A percentile compares a stretch with the other conserved stretches of the same genome.
These are phyloP conservation scores for Tolypocladium album DNA, from an alignment of 2,329 filamentous ascomycete genomes.

Conservation along the genomic window DNA sequence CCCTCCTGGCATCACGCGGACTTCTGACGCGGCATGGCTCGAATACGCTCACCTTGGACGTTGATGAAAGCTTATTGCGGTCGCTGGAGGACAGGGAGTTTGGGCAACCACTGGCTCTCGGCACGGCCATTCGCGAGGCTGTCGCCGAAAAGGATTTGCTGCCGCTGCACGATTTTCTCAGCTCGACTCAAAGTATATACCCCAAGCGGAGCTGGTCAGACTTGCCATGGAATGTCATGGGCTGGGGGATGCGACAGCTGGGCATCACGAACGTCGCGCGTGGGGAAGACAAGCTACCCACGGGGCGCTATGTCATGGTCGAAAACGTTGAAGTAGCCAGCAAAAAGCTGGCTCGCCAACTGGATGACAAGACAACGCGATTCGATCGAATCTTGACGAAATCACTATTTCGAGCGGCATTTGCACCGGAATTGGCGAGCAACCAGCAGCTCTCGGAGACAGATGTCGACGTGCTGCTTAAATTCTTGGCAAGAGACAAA, in stretches of 20 bases:
- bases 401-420: slow-evolving; percentile 50
- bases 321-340: slow-evolving; percentile 50
- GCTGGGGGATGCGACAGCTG: slow-evolving; percentile 64
- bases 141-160: slow-evolving; percentile 59
- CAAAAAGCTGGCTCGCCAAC: slow-evolving; percentile 38
- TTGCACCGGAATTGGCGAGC: slow-evolving; percentile 39
- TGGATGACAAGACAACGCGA: slow-evolving; percentile 30
- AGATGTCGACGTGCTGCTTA: slow-evolving; percentile 61
- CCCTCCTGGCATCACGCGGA: slow-evolving; percentile 57
- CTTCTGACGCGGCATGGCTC: slow-evolving; percentile 29
- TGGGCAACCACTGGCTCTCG: slow-evolving; percentile 71
- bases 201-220: slow-evolving; percentile 52
- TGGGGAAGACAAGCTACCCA: slow-evolving; percentile 44
- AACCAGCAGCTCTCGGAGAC: slow-evolving; percentile 42
- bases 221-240: slow-evolving; percentile 58
- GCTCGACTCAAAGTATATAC: slow-evolving; percentile 59
- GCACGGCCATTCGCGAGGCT: slow-evolving; percentile 67
- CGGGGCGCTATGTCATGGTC: slow-evolving; percentile 55
- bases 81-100: slow-evolving; percentile 67
- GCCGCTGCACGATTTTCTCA: slow-evolving; percentile 57
- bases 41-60: slow-evolving; percentile 39
- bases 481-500: slow-evolving; percentile 59
- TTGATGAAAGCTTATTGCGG: slow-evolving; percentile 54
- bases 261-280: slow-evolving; percentile 43
- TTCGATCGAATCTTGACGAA: slow-evolving; percentile 61